A percentile compares a stretch with the other conserved stretches of the same genome.
phyloP scores from a whole-genome alignment of 1,284 basidiomycete species.

The Ustilago vetiveriae region DNA sequence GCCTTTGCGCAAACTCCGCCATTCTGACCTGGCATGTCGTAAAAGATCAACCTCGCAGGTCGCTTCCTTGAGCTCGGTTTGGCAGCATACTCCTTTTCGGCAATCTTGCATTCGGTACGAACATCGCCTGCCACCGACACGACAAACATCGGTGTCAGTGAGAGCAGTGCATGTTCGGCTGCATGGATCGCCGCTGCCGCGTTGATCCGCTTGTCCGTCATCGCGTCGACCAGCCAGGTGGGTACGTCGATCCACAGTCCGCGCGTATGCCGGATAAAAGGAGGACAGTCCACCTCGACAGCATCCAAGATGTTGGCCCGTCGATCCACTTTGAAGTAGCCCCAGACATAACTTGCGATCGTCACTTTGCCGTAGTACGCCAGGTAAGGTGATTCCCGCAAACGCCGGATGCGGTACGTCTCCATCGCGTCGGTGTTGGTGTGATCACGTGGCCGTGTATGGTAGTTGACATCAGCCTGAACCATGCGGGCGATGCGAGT shows the following conservation, averaged over 20 bases:
- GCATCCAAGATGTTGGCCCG: constrained; percentile 76
- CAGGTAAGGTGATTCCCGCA: constrained; percentile 73
- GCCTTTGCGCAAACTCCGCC: constrained; percentile 80
- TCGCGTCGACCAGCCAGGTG: constrained; percentile 70
- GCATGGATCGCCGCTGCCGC: constrained; percentile 83
- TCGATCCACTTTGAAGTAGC: constrained; percentile 64
- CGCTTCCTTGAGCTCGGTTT: constrained; percentile 75
- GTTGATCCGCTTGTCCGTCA: constrained; percentile 74
- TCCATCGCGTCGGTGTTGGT: constrained; percentile 82
- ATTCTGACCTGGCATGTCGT: constrained; percentile 77
- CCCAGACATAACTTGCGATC: constrained; percentile 79
- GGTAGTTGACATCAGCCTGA: constrained; percentile 82
- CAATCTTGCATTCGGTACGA: constrained; percentile 82
- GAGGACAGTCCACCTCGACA: constrained; percentile 81
- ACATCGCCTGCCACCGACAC: constrained; percentile 75
- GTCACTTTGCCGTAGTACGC: constrained; percentile 80
- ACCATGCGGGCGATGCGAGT: constrained; percentile 77
- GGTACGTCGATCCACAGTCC: constrained; percentile 90
- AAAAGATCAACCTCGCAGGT: constrained; percentile 85
- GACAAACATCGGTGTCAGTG: constrained; percentile 74
- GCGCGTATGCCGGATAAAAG: constrained; percentile 79
- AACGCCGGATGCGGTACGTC: constrained; percentile 79
- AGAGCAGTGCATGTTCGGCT: constrained; percentile 83
- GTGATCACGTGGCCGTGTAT: constrained; percentile 73
- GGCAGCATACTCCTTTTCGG: constrained; percentile 79